Evolutionary conservation across 1,284 basidiomycete genomes (phyloP).

Genomic region (Coriolopsis trogii): DNA sequence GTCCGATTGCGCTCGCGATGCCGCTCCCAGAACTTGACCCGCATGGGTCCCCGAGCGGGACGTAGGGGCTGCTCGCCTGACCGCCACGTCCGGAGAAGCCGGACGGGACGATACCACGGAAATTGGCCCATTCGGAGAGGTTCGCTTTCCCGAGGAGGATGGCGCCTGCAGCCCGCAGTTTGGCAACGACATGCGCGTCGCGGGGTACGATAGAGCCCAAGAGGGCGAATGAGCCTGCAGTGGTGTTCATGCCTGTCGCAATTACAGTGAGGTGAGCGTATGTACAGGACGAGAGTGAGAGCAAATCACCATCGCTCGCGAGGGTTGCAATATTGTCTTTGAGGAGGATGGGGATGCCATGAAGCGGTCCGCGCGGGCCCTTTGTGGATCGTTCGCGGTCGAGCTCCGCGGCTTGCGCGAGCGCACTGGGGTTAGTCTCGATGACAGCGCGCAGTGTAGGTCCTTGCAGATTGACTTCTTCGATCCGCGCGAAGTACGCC

Average conservation of each 20-base stretch:
- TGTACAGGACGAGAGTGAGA: not conserved
- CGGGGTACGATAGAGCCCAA: conserved; percentile 44
- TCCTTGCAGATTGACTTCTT: conserved; percentile 71
- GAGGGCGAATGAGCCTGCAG: conserved; percentile 46
- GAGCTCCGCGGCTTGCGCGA: conserved; percentile 53
- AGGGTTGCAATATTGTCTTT: conserved; percentile 64
- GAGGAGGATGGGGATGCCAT: conserved; percentile 71
- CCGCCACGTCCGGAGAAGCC: conserved; percentile 47
- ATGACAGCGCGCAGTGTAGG: conserved; percentile 63
- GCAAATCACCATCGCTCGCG: conserved; percentile 49
- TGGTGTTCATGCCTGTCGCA: conserved; percentile 62
- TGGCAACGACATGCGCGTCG: conserved; percentile 42
- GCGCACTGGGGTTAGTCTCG: conserved; percentile 62
- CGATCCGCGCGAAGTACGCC: conserved; percentile 72
- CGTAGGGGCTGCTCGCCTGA: conserved; percentile 42
- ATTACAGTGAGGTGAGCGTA: not conserved
- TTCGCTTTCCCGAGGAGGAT: conserved; percentile 44
- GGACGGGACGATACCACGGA: conserved; percentile 33
- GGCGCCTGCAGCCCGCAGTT: conserved; percentile 45
- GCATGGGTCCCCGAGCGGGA: conserved; percentile 44
- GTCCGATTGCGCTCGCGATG: conserved; percentile 63
- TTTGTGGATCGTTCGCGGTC: conserved; percentile 53
- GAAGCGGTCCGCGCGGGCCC: conserved; percentile 56
- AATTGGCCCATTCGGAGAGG: conserved; percentile 34
- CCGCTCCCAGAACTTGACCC: conserved; percentile 67